A percentile compares a stretch with the other conserved stretches of the same genome.
Evolutionary conservation across 2,329 filamentous ascomycete species (phyloP).

Genomic region (Fusarium redolens): DNA sequence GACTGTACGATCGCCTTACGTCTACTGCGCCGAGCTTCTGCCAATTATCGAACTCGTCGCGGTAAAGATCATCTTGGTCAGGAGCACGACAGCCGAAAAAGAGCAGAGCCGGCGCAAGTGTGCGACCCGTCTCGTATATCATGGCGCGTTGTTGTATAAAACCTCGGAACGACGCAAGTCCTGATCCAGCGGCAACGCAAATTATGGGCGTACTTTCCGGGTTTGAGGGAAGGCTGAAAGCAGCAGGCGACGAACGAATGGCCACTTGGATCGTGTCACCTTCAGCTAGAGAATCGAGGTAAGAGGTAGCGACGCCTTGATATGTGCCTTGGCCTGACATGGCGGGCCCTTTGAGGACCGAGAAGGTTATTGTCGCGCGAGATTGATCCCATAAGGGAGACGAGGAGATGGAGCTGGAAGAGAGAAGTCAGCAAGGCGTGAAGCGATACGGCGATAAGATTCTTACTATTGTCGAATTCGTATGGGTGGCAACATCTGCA

Average conservation of each 20-base stretch:
- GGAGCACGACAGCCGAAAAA: slow-evolving; percentile 72
- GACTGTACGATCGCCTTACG: slow-evolving; percentile 66
- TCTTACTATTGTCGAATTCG: slow-evolving; percentile 74
- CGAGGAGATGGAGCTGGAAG: slow-evolving; percentile 75
- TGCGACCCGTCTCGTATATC: slow-evolving; percentile 59
- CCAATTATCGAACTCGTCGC: slow-evolving; percentile 69
- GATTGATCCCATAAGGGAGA: slow-evolving; percentile 70
- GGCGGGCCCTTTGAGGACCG: slow-evolving; percentile 68
- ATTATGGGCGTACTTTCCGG: slow-evolving; percentile 60
- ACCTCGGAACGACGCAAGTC: slow-evolving; percentile 70
- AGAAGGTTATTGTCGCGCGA: slow-evolving; percentile 73
- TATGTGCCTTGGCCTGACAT: slow-evolving; percentile 61
- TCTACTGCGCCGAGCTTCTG: slow-evolving; percentile 59
- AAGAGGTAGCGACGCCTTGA: slow-evolving; percentile 68
- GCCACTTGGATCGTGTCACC: slow-evolving; percentile 62
- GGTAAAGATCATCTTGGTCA: slow-evolving; percentile 68
- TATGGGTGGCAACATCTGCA: slow-evolving; percentile 80
- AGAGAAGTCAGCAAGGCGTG: not conserved
- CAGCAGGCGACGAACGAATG: slow-evolving; percentile 54
- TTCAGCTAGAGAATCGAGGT: slow-evolving; percentile 61
- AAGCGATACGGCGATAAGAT: not conserved
- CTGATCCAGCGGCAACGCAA: slow-evolving; percentile 64
- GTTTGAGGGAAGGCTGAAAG: slow-evolving; percentile 61
- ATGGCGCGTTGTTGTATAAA: slow-evolving; percentile 71
- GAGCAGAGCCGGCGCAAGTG: slow-evolving; percentile 68